Base-by-base conservation (phyloP, 2,329 filamentous ascomycete genomes). In the Epichloe festucae region DNA sequence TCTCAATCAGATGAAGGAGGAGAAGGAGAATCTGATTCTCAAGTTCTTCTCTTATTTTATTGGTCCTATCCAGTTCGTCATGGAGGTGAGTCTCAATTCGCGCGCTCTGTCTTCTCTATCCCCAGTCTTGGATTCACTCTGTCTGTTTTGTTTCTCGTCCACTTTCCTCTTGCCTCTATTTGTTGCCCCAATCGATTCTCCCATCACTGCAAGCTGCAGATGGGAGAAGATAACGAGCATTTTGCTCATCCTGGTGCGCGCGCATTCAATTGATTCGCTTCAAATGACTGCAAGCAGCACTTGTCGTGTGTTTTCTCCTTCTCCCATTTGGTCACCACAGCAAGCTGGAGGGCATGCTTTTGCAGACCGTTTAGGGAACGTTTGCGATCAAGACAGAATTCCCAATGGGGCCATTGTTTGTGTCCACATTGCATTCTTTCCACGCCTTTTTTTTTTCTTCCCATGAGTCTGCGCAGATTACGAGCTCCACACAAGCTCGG, bases 31-130 rank as follows among this genome's bases (percentile, higher is more conserved):
- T 63, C 63, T 89, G 53, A 70, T 90, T 55, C 76, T 93, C 63
- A 93, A 94, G 75, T 94, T 95, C 70, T 69, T 81, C 62, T 76
- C 78, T 61, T 93, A 87, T 73, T 94, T 94, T 68, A 74, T 93
- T 52, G 89, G 89, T 58, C 89, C 89, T 23, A 91, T 95, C 59
- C 89, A 94, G 67, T 91, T 91, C 70, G 89, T 95, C 66, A 95
- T 95, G 89, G 87, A 91, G 82, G 85, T 84, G 67, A 65, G 79
- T 69, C 27, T 51, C 52, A 27, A 27, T 27, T 15, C 23, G 31
- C 17, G 35, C n/a, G 17, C 19, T 14, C 7, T 39, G 5, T 48
- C 5, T 35, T 43, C 19, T 43, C 19, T 17, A 4, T 6, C 36
- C 8, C 5, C 36, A 14, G 8, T n/a, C 5, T n/a, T 39, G 36